Conservation (phyloP, 768 basidiomycete species). For the Termitomyces sp. region DNA sequence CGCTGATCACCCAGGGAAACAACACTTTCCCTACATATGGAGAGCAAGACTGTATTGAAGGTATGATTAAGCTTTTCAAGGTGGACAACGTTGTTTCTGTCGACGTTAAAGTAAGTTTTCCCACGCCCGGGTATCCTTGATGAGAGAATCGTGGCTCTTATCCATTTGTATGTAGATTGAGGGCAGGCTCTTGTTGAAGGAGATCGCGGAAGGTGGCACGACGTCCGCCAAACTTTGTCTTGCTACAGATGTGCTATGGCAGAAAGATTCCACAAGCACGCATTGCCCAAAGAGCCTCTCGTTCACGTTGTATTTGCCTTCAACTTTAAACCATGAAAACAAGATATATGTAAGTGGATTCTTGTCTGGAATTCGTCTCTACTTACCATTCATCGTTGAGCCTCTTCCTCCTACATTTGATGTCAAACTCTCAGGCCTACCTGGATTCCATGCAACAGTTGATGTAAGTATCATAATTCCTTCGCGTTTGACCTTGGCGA, state of each 20-base stretch:
- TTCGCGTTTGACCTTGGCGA: neutral
- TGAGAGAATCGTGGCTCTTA: neutral
- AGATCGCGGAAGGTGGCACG: conserved; percentile 64
- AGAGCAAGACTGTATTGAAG: conserved; percentile 43
- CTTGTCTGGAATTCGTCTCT: neutral
- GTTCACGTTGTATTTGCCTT: conserved; percentile 55
- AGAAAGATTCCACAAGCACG: conserved; percentile 33
- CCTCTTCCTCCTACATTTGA: conserved; percentile 66
- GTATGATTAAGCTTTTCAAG: conserved; percentile 49
- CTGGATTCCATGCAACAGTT: conserved; percentile 64
- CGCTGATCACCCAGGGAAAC: conserved; percentile 47
- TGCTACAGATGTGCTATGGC: conserved; percentile 52
- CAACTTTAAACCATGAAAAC: conserved; percentile 48
- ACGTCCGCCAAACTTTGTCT: conserved; percentile 45
- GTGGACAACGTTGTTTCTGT: conserved; percentile 51
- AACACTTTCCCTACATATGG: conserved; percentile 57
- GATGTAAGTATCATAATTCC: conserved; percentile 27
- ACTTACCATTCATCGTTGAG: conserved; percentile 27
- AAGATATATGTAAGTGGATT: conserved; percentile 45
- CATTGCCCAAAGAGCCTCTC: conserved; percentile 47
- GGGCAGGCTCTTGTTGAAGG: conserved; percentile 51
- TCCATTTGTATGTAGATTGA: conserved; percentile 45
- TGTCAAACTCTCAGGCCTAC: conserved; percentile 63
- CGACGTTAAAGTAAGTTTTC: conserved; percentile 50
- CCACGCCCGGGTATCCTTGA: neutral